phyloP scores from a whole-genome alignment of 2,329 filamentous ascomycete species.

The Diaporthe citri region DNA sequence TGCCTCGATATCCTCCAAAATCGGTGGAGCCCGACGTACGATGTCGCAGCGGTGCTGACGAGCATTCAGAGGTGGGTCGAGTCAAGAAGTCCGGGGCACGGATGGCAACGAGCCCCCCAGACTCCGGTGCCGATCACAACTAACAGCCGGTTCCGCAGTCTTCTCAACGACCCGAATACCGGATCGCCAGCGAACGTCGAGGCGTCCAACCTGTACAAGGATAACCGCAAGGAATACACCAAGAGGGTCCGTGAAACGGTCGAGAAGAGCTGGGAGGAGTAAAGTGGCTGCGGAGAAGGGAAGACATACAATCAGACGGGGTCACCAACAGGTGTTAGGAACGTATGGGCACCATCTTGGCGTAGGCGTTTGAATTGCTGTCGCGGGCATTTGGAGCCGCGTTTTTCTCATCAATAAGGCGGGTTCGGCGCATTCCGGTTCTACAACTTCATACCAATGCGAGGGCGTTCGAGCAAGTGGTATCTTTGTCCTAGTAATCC shows the following conservation, averaged over 20 bases:
- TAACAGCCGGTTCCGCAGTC: conserved; percentile 61
- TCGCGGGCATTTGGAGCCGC: conserved; percentile 4
- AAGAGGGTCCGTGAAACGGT: conserved; percentile 97
- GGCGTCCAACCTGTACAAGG: conserved; percentile 97
- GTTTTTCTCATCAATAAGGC: conserved; percentile 13
- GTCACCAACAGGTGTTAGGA: not conserved
- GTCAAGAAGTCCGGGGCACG: not conserved
- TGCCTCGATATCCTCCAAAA: conserved; percentile 98
- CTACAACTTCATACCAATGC: conserved; percentile 16
- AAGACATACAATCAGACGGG: not conserved
- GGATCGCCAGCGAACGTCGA: conserved; percentile 98
- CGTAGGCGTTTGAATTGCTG: conserved; percentile 26
- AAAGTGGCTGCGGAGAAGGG: conserved; percentile 34
- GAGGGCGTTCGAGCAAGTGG: not conserved
- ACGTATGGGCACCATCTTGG: conserved; percentile 8
- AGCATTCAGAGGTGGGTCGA: conserved; percentile 88
- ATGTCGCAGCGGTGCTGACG: conserved; percentile 95
- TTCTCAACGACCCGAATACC: conserved; percentile 98
- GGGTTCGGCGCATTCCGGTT: conserved; percentile 16
- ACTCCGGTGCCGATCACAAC: conserved; percentile 46
- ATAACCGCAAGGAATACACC: conserved; percentile 95
- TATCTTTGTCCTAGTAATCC: not conserved
- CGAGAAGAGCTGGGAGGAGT: conserved; percentile 99
- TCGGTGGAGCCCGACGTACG: conserved; percentile 98
- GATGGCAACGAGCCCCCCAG: not conserved